Evolutionary conservation across 2,329 filamentous ascomycete species (phyloP), one percentile per base, ranked within the genome.

Genomic region (Stagonosporopsis cucurbitacearum): DNA sequence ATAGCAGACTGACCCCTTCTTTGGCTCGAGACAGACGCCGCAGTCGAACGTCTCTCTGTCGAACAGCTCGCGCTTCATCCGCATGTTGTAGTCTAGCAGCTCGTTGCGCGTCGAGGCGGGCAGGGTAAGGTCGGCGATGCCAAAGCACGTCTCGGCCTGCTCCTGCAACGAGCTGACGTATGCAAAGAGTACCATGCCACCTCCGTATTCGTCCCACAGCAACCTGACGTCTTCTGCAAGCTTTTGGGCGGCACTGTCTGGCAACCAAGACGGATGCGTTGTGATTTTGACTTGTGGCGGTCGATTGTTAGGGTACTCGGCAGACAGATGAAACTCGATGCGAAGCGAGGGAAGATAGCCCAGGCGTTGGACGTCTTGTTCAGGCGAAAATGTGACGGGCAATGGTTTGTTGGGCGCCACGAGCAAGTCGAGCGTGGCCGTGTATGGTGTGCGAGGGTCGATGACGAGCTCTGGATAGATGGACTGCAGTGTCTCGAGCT

Each of bases 21-120:
- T 96, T 0, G 92, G 92, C 74, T 98, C 94, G 42, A 97, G 77
- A 71, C 93, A 97, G 43, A 98, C 84, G 1, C 89, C 91, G 63
- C 94, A 98, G 48, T 93, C 87, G 70, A 95, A 97, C 0, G 91
- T 96, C 65, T 88, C 89, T 63, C 86, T 86, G 57, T 95, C 88
- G 71, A 97, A 98, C 0, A 87, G 86, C 20, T 86, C 85, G 50
- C 86, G 85, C 69, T 89, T 89, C 6, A 89, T 87, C 58, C 88
- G 87, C 55, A 86, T 87, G 68, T 96, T 90, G 66, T 90, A 92
- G 62, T 92, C 89, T 39, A 96, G 75, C 13, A 97, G 80, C 5
- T 87, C 83, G 17, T 91, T 84, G 75, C 91, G 90, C 51, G 84
- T 62, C 3, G 79, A 74, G 6, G 75, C 73, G 0, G 82, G 71